phyloP scores from a whole-genome alignment of 371 early-diverging fungal genomes.

The Capillidium heterosporum region DNA sequence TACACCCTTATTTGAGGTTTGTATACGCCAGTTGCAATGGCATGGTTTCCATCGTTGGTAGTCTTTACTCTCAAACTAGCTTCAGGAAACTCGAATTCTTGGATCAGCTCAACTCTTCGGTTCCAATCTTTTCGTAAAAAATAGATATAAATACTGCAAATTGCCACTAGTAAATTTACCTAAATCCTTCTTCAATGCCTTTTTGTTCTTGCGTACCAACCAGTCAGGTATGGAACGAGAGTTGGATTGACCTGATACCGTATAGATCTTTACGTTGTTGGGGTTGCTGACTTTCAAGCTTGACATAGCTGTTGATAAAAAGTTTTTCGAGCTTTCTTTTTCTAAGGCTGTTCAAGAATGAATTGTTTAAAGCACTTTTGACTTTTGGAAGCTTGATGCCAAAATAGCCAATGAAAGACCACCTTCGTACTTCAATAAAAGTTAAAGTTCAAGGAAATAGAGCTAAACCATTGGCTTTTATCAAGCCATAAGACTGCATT shows the following conservation, averaged over 20 bases:
- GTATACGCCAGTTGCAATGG: conserved; percentile 92
- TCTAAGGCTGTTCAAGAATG: too few relatives aligned
- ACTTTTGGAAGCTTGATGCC: too few relatives aligned
- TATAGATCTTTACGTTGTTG: conserved; percentile 83
- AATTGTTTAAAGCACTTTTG: too few relatives aligned
- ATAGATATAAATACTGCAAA: background rate
- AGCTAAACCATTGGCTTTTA: too few relatives aligned
- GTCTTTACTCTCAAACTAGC: conserved; percentile 71
- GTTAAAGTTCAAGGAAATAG: too few relatives aligned
- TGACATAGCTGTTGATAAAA: too few relatives aligned
- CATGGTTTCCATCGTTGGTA: conserved; percentile 71
- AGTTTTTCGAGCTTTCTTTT: too few relatives aligned
- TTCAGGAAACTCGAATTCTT: conserved; percentile 97
- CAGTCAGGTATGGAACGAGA: conserved; percentile 85
- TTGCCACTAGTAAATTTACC: conserved; percentile 23
- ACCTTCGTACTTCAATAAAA: too few relatives aligned
- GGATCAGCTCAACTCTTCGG: conserved; percentile 80
- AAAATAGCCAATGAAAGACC: too few relatives aligned
- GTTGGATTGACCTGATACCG: conserved; percentile 66
- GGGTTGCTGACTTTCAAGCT: conserved; percentile 35
- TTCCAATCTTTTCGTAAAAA: conserved; percentile 43
- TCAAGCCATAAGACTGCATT: too few relatives aligned
- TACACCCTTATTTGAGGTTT: conserved; percentile 95
- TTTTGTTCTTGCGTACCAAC: conserved; percentile 69
- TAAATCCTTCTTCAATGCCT: conserved; percentile 69